Base-by-base conservation (phyloP, 2,329 filamentous ascomycete species). In the Elsinoe ampelina region DNA sequence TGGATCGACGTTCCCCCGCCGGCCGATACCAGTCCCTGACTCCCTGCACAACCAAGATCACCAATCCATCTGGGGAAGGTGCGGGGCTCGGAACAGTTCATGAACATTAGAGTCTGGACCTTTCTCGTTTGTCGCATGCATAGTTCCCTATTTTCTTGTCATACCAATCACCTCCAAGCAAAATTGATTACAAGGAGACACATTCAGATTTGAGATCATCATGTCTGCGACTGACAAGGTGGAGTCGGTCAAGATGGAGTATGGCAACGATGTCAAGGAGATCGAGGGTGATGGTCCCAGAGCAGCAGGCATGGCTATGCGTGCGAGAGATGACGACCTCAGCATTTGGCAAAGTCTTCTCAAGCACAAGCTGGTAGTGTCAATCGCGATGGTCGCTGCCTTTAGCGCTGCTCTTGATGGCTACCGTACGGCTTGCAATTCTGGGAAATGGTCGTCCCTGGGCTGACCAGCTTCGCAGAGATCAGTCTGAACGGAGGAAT, bases 341-440 rank as follows among this genome's bases (percentile, higher is more conserved):
- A 61, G 62, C 26, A 63, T 74, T n/a, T 74, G 70, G 71, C 62
- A 72, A 51, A 69, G 64, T 43, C 65, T 70, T 5, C 58, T 59
- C 5, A 63, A 64, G 45, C 72, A 71, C 63, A 73, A 72, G 38
- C 59, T 61, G 1, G 64, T 72, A 0, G 68, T 67, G 0, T 15
- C 63, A 22, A 67, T 74, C 20, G 71, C 70, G 1, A 75, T 74
- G 72, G 57, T 61, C 48, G 72, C 71, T 4, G 70, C 73, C 0
- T 75, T 75, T 51, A 69, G 67, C 47, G 72, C 72, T 12, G 68
- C 72, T 0, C 61, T 74, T 0, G 73, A 75, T 62, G 73, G 73
- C 2, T 75, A 75, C 55, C 73, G 68, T 50, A 15, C 34, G 43
- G 47, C 20, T n/a, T n/a, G n/a, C n/a, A n/a, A n/a, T n/a, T n/a